Evolutionary conservation across 2,329 filamentous ascomycete genomes (phyloP).

Genomic region (Seiridium cupressi): DNA sequence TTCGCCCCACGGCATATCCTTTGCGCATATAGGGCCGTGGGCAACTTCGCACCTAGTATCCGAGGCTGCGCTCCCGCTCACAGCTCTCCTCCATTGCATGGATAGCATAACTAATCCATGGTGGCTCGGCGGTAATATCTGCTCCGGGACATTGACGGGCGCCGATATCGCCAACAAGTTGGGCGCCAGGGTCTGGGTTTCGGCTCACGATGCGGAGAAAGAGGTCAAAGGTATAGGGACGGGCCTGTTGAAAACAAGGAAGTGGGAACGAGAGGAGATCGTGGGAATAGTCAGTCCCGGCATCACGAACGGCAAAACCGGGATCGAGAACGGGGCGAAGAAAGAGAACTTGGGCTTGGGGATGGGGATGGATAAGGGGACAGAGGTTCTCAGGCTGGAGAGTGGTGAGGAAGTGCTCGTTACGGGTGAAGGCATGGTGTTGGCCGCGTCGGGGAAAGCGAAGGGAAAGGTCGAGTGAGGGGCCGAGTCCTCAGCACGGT

Average conservation of each 20-base stretch:
- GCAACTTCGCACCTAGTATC: conserved; percentile 53
- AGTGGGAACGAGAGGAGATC: conserved; percentile 44
- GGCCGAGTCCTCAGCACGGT: too few relatives aligned
- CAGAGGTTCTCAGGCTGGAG: conserved; percentile 39
- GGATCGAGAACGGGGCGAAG: neutral
- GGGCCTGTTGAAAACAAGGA: conserved; percentile 45
- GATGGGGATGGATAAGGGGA: conserved; percentile 20
- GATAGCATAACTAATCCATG: conserved; percentile 58
- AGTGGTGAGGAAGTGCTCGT: conserved; percentile 42
- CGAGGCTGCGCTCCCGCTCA: conserved; percentile 59
- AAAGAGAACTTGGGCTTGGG: neutral
- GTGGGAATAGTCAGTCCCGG: conserved; percentile 24
- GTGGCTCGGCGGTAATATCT: conserved; percentile 60
- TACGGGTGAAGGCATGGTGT: conserved; percentile 35
- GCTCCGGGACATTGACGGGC: conserved; percentile 55
- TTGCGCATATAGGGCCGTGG: conserved; percentile 52
- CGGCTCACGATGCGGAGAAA: conserved; percentile 61
- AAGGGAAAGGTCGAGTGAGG: neutral
- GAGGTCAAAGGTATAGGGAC: conserved; percentile 51
- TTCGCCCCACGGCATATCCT: conserved; percentile 61
- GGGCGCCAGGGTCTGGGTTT: conserved; percentile 57
- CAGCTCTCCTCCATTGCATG: conserved; percentile 63
- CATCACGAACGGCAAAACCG: neutral
- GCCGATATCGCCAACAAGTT: conserved; percentile 53
- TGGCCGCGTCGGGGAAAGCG: conserved; percentile 9